Evolutionary conservation across 2,329 filamentous ascomycete species (phyloP), one percentile per base, ranked within the genome.

Genomic region (Claviceps cyperi): DNA sequence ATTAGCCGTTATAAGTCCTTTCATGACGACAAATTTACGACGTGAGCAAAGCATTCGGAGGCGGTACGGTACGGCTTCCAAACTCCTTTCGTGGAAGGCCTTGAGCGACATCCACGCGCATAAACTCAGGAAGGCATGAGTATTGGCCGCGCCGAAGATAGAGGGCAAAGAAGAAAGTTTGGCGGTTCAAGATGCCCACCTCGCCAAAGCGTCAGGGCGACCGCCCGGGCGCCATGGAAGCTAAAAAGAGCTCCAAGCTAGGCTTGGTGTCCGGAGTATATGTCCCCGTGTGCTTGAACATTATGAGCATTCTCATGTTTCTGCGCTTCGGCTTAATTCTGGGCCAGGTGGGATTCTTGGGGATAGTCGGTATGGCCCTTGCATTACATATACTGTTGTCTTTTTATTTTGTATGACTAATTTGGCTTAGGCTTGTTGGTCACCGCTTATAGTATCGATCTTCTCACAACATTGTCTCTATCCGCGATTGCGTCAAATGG

Each of bases 291-390:
- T 90, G 83, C 53, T 72, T 94, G 56, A 94, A 92, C 64, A 88
- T 94, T 41, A 69, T 94, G 56, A 91, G 86, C 58, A 94, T 94
- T 65, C 76, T 94, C 54, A 94, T 94, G 86, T 94, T 94, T 67
- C 72, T 94, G 58, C 80, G 88, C 21, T 94, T 94, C 64, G 87
- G 88, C 21, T 81, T 88, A 58, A 86, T 94, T 51, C 72, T 94
- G 21, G 88, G 87, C 8, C 84, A 91, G 61, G 77, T 84, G 54
- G 88, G 88, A 21, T 71, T 94, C 43, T 55, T 91, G 43, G 88
- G 86, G 47, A 92, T 89, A 65, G 70, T 94, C 62, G 84, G 85
- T 86, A 69, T 2, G 62, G 40, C n/a, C 22, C 36, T 19, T 46
- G 9, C 11, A 43, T 35, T 13, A 11, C 9, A 7, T 13, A 11